Base-by-base conservation (phyloP, 768 basidiomycete species). In the Panus rudis region DNA sequence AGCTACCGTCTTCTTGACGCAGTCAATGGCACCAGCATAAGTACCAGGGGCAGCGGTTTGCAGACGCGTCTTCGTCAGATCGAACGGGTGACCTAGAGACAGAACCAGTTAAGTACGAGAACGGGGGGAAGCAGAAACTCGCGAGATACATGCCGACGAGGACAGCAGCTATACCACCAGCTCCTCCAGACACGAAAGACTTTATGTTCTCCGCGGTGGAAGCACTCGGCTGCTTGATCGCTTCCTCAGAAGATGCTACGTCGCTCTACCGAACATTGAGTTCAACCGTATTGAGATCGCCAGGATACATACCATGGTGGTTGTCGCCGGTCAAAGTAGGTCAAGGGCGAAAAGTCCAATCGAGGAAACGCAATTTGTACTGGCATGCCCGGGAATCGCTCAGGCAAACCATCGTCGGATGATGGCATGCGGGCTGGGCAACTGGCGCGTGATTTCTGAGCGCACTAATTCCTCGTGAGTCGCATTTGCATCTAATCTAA, bases 31-130 rank as follows among this genome's bases (percentile, higher is more conserved):
- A 32, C 96, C 92, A 30, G 73, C 91, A 67, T 99, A 99, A 35
- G 78, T 73, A 4, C 96, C 93, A 8, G 85, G 78, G 13, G 78
- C 53, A 8, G 96, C 94, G 4, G 96, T 98, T 65, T 99, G 96
- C 48, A 99, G 63, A 33, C 94, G 77, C n/a, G 89, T 92, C 69
- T 93, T 93, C 46, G 90, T 96, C 57, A 98, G 69, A 66, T 99
- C 96, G 61, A 98, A 99, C 7, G 96, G 96, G 59, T 99, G 96
- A 1, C 96, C 94, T 90, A 30, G 8, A 8, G 21, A 25, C 33
- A 31, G 24, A 24, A 19, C 31, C 20, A 6, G 11, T 24, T 30
- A 35, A 23, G 12, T 21, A 30, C 28, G n/a, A 10, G 10, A 30
- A 30, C 28, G n/a, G 10, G 28, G 28, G 10, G 28, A 30, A n/a